Conservation (phyloP, 1,139 yeast species). For the Saccharomyces uvarum region DNA sequence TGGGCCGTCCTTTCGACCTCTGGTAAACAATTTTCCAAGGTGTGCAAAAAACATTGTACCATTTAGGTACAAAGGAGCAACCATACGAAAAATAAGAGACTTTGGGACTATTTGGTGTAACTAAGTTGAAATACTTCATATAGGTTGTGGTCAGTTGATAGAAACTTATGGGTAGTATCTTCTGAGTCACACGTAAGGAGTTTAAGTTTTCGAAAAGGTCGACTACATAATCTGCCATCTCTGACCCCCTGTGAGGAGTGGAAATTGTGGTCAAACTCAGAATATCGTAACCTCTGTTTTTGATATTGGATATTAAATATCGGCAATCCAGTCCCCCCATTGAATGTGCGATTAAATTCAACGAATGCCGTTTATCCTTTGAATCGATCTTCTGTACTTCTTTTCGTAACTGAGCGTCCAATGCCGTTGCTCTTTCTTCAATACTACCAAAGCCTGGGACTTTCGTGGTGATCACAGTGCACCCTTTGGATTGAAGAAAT, state of each 20-base stretch:
- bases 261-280: constrained; percentile 74
- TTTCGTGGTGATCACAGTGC: constrained; percentile 60
- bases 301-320: constrained; percentile 55
- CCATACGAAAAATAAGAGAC: constrained; percentile 81
- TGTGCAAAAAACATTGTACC: constrained; percentile 53
- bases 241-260: constrained; percentile 85
- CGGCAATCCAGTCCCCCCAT: constrained; percentile 92
- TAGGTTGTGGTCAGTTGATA: constrained; percentile 54
- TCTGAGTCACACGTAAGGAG: constrained; percentile 8
- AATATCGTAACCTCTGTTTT: constrained; percentile 43
- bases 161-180: constrained; percentile 41
- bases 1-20: constrained; percentile 42
- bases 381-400: constrained; percentile 36
- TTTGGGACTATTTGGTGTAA: constrained; percentile 46
- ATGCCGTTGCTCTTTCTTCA: constrained; percentile 54
- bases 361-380: constrained; percentile 21
- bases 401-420: constrained; percentile 46
- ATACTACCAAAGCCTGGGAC: constrained; percentile 82
- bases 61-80: constrained; percentile 56
- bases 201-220: constrained; percentile 29
- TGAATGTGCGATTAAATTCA: constrained; percentile 82
- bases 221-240: constrained; percentile 66
- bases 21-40: constrained; percentile 55
- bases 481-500: constrained; percentile 53
- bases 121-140: constrained; percentile 47